A percentile compares a stretch with the other conserved stretches of the same genome.
Conservation (phyloP, 768 basidiomycete species). For the Collybia sordida region DNA sequence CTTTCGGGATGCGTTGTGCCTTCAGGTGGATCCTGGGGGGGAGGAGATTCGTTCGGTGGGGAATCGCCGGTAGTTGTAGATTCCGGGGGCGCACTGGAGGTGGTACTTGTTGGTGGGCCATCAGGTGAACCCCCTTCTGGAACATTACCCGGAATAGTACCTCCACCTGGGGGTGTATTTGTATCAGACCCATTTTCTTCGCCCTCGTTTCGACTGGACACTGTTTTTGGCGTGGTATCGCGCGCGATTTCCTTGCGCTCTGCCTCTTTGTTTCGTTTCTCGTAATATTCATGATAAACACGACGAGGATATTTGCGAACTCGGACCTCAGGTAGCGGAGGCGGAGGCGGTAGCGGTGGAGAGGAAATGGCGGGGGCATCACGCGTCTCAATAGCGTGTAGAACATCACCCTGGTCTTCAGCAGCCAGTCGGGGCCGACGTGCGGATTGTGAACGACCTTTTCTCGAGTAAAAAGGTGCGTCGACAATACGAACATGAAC, state of each 20-base stretch:
- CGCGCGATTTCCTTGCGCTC: too few species aligned
- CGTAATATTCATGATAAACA: neutral
- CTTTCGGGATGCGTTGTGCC: neutral
- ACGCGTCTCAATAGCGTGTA: conserved; percentile 23
- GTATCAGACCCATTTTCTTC: too few species aligned
- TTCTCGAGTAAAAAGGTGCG: conserved; percentile 20
- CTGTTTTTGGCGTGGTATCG: too few species aligned
- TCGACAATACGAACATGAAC: conserved; percentile 27
- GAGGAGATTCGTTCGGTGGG: neutral
- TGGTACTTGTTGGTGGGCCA: neutral
- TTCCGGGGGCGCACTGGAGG: neutral
- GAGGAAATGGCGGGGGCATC: conserved; percentile 16
- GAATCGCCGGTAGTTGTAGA: neutral
- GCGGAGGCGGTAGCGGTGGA: conserved; percentile 1
- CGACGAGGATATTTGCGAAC: conserved; percentile 16
- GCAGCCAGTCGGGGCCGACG: conserved; percentile 27
- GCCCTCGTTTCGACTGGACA: too few species aligned
- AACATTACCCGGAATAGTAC: too few species aligned
- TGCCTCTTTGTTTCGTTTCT: neutral
- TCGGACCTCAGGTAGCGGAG: conserved; percentile 1
- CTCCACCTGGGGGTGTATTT: too few species aligned
- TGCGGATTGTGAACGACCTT: conserved; percentile 17
- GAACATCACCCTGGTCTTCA: conserved; percentile 21
- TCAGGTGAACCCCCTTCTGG: too few species aligned
- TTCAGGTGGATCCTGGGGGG: neutral